Base-by-base conservation (phyloP, 1,284 basidiomycete genomes). In the Heterobasidion occidentale region DNA sequence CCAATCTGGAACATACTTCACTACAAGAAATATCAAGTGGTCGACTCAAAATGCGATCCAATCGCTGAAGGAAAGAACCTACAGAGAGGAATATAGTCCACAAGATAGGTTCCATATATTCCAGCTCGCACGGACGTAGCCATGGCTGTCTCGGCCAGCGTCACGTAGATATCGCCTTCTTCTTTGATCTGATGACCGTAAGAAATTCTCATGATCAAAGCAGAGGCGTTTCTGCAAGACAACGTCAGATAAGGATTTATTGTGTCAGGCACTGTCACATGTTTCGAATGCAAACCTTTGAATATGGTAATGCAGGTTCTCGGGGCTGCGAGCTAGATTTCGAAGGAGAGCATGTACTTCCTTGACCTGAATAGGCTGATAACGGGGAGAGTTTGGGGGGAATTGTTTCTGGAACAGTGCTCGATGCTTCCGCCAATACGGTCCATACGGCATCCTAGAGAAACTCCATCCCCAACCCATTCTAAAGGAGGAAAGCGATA, bases 1-100 rank as follows among this genome's bases (percentile, higher is more conserved):
- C 84, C 85, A 86, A 9, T 71, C 67, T 12, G 84, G 84, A 49
- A 86, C 61, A 60, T 84, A 71, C 52, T 75, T 74, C 64, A 88
- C 84, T 86, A 14, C 55, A 42, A 42, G 7, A 3, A 12, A 12
- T n/a, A 42, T 42, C n/a, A 42, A 11, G 33, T 27, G 15, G 20
- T 38, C 27, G 42, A 14, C 46, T 62, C 54, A 52, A 14, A 17
- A 17, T n/a, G 38, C 15, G 45, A 14, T 14, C 5, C 12, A n/a
- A 36, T 33, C 9, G 15, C 9, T 20, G 14, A 17, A 20, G 33
- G 17, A 53, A 46, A 9, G 17, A 27, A 59, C 65, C 19, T 33
- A 64, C 65, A 48, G 35, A 61, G 57, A 1, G 65, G 65, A 54
- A 64, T 61, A 56, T 67, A 65, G 55, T 67, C 67, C 11, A 67